Evolutionary conservation across 345 rosid species (phyloP).

Genomic region (Salix suchowensis): DNA sequence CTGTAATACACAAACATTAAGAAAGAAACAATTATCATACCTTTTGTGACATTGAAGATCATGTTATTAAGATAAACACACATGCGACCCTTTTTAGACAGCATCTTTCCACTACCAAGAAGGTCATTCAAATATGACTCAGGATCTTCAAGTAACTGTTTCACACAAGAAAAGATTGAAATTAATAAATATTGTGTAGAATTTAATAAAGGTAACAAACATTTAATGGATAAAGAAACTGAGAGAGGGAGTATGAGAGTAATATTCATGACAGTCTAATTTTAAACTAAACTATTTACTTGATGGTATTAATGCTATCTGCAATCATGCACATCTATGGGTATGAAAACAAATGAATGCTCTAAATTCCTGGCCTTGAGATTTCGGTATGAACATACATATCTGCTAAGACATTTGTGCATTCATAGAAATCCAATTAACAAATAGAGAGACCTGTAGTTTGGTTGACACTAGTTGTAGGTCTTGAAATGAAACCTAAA

Average conservation of each 20-base stretch:
- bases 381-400: neutral
- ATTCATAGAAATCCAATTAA: neutral
- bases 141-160: conserved; percentile 78
- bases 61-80: conserved; percentile 59
- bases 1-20: neutral
- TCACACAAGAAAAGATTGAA: conserved; percentile 4
- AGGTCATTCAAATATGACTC: conserved; percentile 54
- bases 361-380: neutral
- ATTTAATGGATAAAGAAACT: neutral
- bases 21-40: conserved; percentile 31
- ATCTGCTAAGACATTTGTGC: neutral
- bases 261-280: neutral
- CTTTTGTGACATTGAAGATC: conserved; percentile 60
- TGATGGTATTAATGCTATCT: neutral
- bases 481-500: neutral
- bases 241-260: neutral
- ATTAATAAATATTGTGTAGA: conserved; percentile 6
- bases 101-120: conserved; percentile 64
- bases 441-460: neutral
- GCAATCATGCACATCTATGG: neutral
- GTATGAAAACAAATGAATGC: neutral
- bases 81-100: conserved; percentile 68
- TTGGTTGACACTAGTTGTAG: neutral
- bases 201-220: neutral
- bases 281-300: neutral